Conservation (phyloP, 2,329 filamentous ascomycete species). For the Colletotrichum sojae region DNA sequence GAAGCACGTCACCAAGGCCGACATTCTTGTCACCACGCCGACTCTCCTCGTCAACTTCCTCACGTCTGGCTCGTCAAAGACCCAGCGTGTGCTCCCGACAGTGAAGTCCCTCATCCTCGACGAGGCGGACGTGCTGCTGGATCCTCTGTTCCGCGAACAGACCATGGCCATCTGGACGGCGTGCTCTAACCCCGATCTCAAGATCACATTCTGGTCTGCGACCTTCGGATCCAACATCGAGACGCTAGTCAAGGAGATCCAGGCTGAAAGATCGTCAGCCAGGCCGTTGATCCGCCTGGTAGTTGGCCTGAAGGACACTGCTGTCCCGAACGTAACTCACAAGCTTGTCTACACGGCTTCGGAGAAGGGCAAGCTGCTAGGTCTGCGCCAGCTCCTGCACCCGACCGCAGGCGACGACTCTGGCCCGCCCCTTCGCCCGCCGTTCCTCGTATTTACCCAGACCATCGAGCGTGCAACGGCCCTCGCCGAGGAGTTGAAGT, state of each 20-base stretch:
- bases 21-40: conserved; percentile 86
- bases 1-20: conserved; percentile 75
- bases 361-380: conserved; percentile 93
- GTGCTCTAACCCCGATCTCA: conserved; percentile 78
- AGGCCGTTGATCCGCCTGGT: conserved; percentile 83
- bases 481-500: conserved; percentile 89
- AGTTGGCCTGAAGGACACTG: conserved; percentile 96
- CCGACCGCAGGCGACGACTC: conserved; percentile 73
- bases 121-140: conserved; percentile 94
- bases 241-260: conserved; percentile 78
- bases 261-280: conserved; percentile 62
- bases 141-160: conserved; percentile 90
- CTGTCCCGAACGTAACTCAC: conserved; percentile 92
- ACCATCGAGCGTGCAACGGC: conserved; percentile 92
- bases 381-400: conserved; percentile 89
- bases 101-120: conserved; percentile 86
- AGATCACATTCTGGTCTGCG: conserved; percentile 91
- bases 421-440: conserved; percentile 79
- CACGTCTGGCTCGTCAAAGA: conserved; percentile 57
- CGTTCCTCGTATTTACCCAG: conserved; percentile 96
- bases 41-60: conserved; percentile 81
- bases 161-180: conserved; percentile 88
- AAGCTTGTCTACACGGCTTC: conserved; percentile 91
- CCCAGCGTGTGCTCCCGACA: conserved; percentile 70
- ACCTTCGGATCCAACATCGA: conserved; percentile 97